A percentile compares a stretch with the other conserved stretches of the same genome.
Conservation (phyloP, 2,329 filamentous ascomycete species). For the Phaeosphaeria sp. region DNA sequence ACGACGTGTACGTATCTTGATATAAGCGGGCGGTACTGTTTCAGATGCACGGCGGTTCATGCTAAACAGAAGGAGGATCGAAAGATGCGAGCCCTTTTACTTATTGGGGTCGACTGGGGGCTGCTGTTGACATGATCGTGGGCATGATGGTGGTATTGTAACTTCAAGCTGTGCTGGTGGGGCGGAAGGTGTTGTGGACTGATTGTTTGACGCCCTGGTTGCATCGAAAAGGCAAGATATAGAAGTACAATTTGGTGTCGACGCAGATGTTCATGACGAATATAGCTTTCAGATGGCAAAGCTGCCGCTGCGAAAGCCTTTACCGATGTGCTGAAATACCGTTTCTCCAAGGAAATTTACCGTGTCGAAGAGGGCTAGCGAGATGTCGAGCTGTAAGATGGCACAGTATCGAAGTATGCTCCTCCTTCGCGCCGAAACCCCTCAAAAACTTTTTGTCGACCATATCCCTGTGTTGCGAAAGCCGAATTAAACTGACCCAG, state of each 20-base stretch:
- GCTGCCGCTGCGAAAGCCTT: constrained; percentile 45
- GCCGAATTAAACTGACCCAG: constrained; percentile 48
- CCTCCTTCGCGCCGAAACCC: constrained; percentile 40
- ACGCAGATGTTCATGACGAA: constrained; percentile 46
- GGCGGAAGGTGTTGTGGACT: constrained; percentile 45
- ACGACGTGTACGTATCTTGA: constrained; percentile 1
- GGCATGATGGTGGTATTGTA: constrained; percentile 41
- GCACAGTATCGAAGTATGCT: constrained; percentile 43
- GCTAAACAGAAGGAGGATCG: constrained; percentile 28
- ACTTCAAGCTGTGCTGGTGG: constrained; percentile 44
- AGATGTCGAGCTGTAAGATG: constrained; percentile 42
- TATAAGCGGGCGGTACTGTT: constrained; percentile 15
- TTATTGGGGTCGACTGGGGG: constrained; percentile 26
- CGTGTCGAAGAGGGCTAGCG: constrained; percentile 46
- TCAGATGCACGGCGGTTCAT: constrained; percentile 28
- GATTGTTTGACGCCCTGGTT: constrained; percentile 45
- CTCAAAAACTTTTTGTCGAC: constrained; percentile 50
- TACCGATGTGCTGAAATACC: constrained; percentile 46
- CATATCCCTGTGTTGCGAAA: constrained; percentile 44
- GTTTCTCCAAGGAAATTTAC: constrained; percentile 52
- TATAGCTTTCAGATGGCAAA: constrained; percentile 42
- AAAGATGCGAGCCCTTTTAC: constrained; percentile 30
- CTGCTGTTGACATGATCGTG: constrained; percentile 37
- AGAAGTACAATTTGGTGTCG: constrained; percentile 54
- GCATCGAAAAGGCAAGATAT: constrained; percentile 48